phyloP scores from a whole-genome alignment of 1,284 basidiomycete species.

The Rhodotorula sp. region DNA sequence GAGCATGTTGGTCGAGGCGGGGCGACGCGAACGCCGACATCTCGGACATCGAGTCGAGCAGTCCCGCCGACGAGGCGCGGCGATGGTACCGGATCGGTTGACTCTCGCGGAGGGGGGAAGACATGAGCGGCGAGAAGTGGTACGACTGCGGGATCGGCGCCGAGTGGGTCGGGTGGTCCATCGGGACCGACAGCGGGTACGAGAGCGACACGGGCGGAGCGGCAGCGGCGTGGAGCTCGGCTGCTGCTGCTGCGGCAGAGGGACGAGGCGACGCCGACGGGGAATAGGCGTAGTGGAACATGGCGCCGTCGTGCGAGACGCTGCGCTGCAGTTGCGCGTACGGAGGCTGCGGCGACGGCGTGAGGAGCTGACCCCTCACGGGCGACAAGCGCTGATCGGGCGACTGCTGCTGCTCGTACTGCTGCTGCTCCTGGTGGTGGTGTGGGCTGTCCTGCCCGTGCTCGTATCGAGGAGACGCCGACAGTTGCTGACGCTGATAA shows the following conservation, averaged over 20 bases:
- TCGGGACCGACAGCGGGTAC: conserved; percentile 6
- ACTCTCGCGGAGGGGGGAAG: too few relatives aligned
- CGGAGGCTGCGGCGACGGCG: conserved; percentile 4
- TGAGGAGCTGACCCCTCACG: neutral
- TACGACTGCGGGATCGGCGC: conserved; percentile 11
- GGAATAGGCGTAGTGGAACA: neutral
- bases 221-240: too few relatives aligned
- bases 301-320: neutral
- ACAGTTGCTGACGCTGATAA: neutral
- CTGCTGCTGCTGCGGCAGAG: neutral
- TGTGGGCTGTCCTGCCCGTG: neutral
- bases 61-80: conserved; percentile 25
- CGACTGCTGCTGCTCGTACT: neutral
- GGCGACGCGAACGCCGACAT: neutral
- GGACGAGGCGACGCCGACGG: neutral
- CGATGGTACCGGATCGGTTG: conserved; percentile 9
- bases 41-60: conserved; percentile 9
- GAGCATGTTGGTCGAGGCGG: neutral
- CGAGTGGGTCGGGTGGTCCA: conserved; percentile 2
- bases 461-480: too few relatives aligned
- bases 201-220: neutral
- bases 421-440: neutral
- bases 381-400: neutral
- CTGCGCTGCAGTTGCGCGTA: neutral
- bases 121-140: neutral